A percentile compares a stretch with the other conserved stretches of the same genome.
Evolutionary conservation across 495 filamentous ascomycete genomes (phyloP).

Genomic region (Xylaria palmicola): DNA sequence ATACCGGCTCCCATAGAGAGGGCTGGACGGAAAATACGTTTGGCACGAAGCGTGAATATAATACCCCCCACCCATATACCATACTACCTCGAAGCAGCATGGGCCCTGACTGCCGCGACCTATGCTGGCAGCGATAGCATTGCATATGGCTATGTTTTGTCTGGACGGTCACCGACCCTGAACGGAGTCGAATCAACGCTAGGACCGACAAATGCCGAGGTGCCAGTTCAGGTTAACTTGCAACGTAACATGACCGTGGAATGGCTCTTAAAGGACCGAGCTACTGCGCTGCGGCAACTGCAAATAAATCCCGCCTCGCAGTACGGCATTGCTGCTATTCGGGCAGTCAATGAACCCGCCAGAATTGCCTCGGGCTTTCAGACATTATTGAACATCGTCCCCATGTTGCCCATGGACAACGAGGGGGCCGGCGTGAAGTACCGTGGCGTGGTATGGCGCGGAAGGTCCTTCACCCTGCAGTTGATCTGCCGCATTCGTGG

Average conservation of each 20-base stretch:
- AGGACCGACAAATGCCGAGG: conserved; percentile 5
- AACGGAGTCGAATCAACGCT: background rate
- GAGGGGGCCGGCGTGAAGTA: background rate
- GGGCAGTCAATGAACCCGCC: background rate
- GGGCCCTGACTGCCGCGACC: conserved; percentile 7
- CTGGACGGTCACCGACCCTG: conserved; percentile 3
- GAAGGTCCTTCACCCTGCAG: background rate
- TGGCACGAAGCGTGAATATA: background rate
- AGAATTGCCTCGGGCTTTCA: conserved; percentile 7
- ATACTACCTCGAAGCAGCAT: conserved; percentile 9
- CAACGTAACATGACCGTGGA: conserved; percentile 6
- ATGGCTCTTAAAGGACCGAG: conserved; percentile 7
- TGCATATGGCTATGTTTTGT: conserved; percentile 7
- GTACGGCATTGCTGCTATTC: background rate
- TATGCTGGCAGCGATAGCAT: conserved; percentile 7
- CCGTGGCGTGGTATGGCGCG: background rate
- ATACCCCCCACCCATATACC: background rate
- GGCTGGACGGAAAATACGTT: background rate
- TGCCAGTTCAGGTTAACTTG: conserved; percentile 13
- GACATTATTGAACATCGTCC: conserved; percentile 11
- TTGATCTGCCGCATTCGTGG: background rate
- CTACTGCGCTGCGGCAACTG: conserved; percentile 5
- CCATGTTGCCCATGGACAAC: background rate
- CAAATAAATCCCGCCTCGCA: conserved; percentile 11
- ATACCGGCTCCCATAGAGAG: background rate